These are phyloP conservation scores for Fusarium sp. DNA, from an alignment of 2,329 filamentous ascomycete species.

Conservation along the genomic window DNA sequence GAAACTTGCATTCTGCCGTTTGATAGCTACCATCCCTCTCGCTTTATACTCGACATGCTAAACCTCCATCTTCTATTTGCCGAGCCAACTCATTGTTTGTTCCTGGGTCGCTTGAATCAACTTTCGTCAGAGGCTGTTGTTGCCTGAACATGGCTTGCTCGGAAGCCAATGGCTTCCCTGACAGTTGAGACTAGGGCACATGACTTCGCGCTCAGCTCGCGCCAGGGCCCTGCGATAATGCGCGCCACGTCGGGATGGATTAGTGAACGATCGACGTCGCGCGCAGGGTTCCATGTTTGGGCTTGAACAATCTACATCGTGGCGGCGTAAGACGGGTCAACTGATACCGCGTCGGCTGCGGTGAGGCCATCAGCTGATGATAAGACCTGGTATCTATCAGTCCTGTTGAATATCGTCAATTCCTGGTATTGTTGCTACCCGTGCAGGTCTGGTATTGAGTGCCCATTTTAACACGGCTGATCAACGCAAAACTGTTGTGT, in stretches of 20 bases:
- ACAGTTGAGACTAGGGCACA: conserved; percentile 28
- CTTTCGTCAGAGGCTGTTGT: conserved; percentile 31
- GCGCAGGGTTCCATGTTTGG: conserved; percentile 4
- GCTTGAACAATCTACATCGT: not conserved
- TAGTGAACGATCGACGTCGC: conserved; percentile 16
- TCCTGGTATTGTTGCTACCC: not conserved
- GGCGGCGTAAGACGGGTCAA: not conserved
- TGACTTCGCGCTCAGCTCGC: conserved; percentile 40
- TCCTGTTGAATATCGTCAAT: not conserved
- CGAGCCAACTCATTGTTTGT: not conserved
- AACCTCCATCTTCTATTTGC: not conserved
- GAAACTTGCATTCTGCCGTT: not conserved
- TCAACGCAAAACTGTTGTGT: too few species aligned
- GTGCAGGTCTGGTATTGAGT: too few species aligned
- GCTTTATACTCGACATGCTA: conserved; percentile 28
- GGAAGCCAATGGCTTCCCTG: conserved; percentile 23
- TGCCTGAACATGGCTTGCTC: conserved; percentile 37
- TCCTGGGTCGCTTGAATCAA: not conserved
- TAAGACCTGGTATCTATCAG: not conserved
- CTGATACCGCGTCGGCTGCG: not conserved
- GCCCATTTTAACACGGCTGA: too few species aligned
- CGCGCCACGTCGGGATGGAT: conserved; percentile 23
- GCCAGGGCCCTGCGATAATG: conserved; percentile 21
- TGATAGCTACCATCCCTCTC: not conserved
- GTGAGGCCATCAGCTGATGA: not conserved